Percentiles rank a stretch among this genome's conserved stretches.
Evolutionary conservation across 2,329 filamentous ascomycete genomes (phyloP).

Genomic region (Exserohilum turcica): DNA sequence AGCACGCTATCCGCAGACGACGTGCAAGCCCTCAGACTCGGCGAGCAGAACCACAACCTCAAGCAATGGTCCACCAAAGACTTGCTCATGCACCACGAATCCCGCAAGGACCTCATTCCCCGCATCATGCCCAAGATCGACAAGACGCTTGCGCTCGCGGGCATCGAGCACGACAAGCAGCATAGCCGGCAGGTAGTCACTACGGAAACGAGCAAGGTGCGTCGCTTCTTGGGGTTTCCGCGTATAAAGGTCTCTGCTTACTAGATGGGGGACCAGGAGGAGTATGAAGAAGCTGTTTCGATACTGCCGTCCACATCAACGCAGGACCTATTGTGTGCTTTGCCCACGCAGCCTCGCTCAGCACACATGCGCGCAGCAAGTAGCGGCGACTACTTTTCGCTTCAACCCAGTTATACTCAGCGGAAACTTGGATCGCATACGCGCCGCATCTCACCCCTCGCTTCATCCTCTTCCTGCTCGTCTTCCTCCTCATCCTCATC

Average conservation of each 20-base stretch:
- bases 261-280: background rate
- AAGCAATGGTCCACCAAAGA: constrained; percentile 21
- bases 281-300: constrained; percentile 3
- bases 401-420: background rate
- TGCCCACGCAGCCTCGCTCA: background rate
- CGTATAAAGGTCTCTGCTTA: constrained; percentile 11
- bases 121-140: constrained; percentile 10
- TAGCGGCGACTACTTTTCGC: constrained; percentile 16
- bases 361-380: constrained; percentile 10
- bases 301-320: background rate
- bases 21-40: constrained; percentile 18
- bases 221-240: constrained; percentile 10
- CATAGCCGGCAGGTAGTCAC: constrained; percentile 7
- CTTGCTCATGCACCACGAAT: constrained; percentile 12
- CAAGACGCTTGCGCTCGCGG: constrained; percentile 6
- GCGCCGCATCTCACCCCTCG: constrained; percentile 1
- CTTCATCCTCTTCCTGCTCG: background rate
- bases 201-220: constrained; percentile 14
- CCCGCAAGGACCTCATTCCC: constrained; percentile 17
- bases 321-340: no score
- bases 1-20: constrained; percentile 24
- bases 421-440: background rate
- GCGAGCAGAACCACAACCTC: constrained; percentile 28
- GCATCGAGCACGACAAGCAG: constrained; percentile 18
- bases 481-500: no score